Evolutionary conservation across 192 early-diverging fungal genomes (phyloP).

Genomic region (Paraglomus brasilianum): DNA sequence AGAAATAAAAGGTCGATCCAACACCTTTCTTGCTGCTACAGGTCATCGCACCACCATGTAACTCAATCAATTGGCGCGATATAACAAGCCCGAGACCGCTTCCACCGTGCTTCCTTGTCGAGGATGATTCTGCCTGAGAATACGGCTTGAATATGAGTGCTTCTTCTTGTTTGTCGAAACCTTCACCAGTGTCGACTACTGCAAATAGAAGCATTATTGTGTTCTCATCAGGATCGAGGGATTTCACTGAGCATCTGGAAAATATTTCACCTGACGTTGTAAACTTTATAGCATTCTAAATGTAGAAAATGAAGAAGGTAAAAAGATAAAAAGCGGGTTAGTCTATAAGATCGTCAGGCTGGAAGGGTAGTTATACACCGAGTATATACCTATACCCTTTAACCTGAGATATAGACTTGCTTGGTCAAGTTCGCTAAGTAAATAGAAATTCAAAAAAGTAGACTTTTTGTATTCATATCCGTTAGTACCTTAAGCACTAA

Average conservation of each 20-base stretch:
- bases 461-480: neutral
- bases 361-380: too few species aligned
- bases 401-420: neutral
- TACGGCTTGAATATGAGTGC: conserved; percentile 78
- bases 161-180: conserved; percentile 71
- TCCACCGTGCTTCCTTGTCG: conserved; percentile 80
- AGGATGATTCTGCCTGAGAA: conserved; percentile 77
- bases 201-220: conserved; percentile 61
- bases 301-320: neutral
- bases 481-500: too few species aligned
- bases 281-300: conserved; percentile 81
- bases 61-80: conserved; percentile 70
- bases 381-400: too few species aligned
- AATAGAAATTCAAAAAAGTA: too few species aligned
- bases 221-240: conserved; percentile 30
- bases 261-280: conserved; percentile 70
- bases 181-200: conserved; percentile 80
- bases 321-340: too few species aligned
- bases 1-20: conserved; percentile 77
- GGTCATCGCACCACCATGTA: conserved; percentile 73
- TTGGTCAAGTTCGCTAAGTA: too few species aligned
- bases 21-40: conserved; percentile 67
- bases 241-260: conserved; percentile 51
- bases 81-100: conserved; percentile 85
- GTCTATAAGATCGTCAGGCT: too few species aligned